Base-by-base conservation (phyloP, 2,329 filamentous ascomycete species). In the Cytospora chrysosperma region DNA sequence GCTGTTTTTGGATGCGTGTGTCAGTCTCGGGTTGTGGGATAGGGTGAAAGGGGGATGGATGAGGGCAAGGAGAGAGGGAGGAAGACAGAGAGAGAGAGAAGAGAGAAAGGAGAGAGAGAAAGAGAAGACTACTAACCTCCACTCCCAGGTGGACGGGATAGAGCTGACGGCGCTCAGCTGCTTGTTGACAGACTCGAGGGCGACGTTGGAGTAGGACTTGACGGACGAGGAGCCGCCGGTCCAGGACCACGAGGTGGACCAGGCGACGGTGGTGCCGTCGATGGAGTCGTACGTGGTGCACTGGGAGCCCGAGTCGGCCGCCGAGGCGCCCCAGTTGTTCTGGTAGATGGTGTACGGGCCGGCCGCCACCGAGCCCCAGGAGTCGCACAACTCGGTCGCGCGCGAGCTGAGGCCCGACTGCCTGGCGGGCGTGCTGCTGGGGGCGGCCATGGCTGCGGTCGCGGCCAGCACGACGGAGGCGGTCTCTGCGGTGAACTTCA, bases 261-360 rank as follows among this genome's bases (percentile, higher is more conserved):
- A 81, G 58, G 75, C 69, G 50, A 81, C 70, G 2, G 61, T 73
- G 67, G 59, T 71, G 56, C 73, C 73, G 56, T 67, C 73, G 51
- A 75, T 68, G 13, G 71, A 72, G 68, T 75, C 72, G 9, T 81
- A 67, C 5, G 73, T 75, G 4, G 77, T 78, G 72, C 79, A 81
- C 69, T 81, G 79, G 47, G 67, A 72, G 62, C 79, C 79, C 0
- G 73, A 72, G 28, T 75, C 76, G 27, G 75, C 72, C 3, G 65
- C 63, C 17, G 65, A 69, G 52, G 74, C 58, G 28, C 80, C 80
- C 82, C 82, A 84, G 67, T 82, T 79, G 72, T 84, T 79, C 70
- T 84, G 81, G 73, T 82, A 84, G 61, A 84, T 68, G 53, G 75
- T 82, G 71, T 79, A 84, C 49, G 72, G 73, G 37, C 76, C 77